These are phyloP conservation scores for Tagetes erecta DNA, from an alignment of 129 eudicot species.

Conservation along the genomic window DNA sequence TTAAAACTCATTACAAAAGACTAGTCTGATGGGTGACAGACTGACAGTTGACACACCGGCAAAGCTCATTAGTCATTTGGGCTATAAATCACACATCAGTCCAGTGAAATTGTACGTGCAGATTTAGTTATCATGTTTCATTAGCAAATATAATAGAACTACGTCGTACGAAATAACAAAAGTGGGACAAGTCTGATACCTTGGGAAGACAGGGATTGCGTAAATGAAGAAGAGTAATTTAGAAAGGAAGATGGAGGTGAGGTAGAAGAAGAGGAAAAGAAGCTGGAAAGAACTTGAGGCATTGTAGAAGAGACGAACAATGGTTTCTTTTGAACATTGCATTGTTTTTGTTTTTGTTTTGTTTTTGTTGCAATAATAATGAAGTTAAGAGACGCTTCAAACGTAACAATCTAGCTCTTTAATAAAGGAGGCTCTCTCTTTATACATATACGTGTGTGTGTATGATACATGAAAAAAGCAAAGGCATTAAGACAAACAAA, in stretches of 20 bases:
- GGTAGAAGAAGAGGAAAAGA: slow-evolving; percentile 79
- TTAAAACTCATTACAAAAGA: background rate
- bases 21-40: too few species aligned
- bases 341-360: slow-evolving; percentile 11
- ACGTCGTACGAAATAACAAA: too few species aligned
- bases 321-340: slow-evolving; percentile 84
- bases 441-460: slow-evolving; percentile 17
- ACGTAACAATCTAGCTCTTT: slow-evolving; percentile 14
- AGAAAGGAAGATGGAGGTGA: slow-evolving; percentile 65
- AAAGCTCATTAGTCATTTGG: too few species aligned
- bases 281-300: slow-evolving; percentile 72
- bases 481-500: slow-evolving; percentile 32
- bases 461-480: slow-evolving; percentile 28
- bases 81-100: too few species aligned
- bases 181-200: slow-evolving; percentile 28
- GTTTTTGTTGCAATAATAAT: slow-evolving; percentile 33
- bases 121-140: too few species aligned
- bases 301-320: slow-evolving; percentile 71
- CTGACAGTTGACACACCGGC: too few species aligned
- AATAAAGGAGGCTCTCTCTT: slow-evolving; percentile 27
- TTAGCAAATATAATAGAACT: too few species aligned
- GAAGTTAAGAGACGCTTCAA: slow-evolving; percentile 25
- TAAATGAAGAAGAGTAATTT: slow-evolving; percentile 60
- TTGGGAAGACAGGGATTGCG: slow-evolving; percentile 53
- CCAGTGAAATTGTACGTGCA: too few species aligned